Evolutionary conservation across 2,329 filamentous ascomycete species (phyloP).

Genomic region (Apiospora pterosperma): DNA sequence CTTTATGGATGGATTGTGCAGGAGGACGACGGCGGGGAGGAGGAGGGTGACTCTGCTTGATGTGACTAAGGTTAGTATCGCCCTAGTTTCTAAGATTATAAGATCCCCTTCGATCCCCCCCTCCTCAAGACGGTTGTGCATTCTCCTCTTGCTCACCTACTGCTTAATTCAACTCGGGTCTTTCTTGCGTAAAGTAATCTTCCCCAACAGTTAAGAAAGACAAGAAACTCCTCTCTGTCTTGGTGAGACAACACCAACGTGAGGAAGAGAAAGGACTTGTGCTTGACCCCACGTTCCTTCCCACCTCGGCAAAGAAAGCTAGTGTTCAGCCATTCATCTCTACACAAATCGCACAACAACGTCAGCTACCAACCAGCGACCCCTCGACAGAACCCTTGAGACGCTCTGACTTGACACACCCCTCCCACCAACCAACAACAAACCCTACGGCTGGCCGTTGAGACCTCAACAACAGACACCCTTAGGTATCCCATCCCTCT

Average conservation of each 20-base stretch:
- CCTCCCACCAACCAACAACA: conserved; percentile 1
- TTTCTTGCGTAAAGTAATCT: neutral
- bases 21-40: neutral
- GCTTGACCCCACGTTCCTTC: conserved; percentile 1
- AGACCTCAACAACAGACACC: conserved; percentile 1
- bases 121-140: neutral
- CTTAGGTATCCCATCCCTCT: neutral
- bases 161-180: neutral
- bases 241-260: neutral
- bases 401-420: neutral
- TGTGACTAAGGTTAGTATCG: neutral
- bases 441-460: conserved; percentile 2
- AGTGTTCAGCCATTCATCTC: neutral
- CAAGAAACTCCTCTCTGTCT: neutral
- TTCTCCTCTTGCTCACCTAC: neutral
- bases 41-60: neutral
- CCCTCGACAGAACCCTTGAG: neutral
- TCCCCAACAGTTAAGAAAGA: neutral
- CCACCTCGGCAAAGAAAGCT: neutral
- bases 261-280: neutral
- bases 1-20: neutral
- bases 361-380: neutral
- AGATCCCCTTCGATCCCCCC: conserved; percentile 1
- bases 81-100: conserved; percentile 1
- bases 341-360: neutral